These are phyloP conservation scores for Fraxinus paxiana DNA, from an alignment of 305 asterid genomes.

Conservation along the genomic window DNA sequence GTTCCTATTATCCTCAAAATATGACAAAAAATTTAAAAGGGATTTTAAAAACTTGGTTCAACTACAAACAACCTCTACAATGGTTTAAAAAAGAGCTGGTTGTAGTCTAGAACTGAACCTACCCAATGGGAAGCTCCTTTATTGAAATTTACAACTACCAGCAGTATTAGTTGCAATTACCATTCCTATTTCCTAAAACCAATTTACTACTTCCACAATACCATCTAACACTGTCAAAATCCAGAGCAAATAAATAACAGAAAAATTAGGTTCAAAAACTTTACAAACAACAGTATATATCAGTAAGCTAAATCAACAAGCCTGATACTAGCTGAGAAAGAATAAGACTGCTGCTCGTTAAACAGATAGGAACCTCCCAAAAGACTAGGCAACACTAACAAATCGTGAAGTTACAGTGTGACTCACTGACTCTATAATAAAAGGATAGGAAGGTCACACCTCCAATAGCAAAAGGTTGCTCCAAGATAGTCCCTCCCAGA, in stretches of 20 bases:
- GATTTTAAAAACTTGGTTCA: not conserved
- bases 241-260: not conserved
- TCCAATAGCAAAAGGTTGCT: slow-evolving; percentile 90
- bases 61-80: not conserved
- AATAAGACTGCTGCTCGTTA: not conserved
- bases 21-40: not conserved
- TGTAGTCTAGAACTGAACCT: not conserved
- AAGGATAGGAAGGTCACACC: slow-evolving; percentile 42
- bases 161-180: not conserved
- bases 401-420: not conserved
- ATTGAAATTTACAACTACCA: not conserved
- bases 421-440: not conserved
- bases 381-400: not conserved
- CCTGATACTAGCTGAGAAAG: not conserved
- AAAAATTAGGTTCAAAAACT: not conserved
- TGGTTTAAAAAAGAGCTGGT: not conserved
- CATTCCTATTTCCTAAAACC: not conserved
- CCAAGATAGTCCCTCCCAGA: slow-evolving; percentile 81
- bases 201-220: not conserved
- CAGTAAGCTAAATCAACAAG: not conserved
- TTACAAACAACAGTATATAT: not conserved
- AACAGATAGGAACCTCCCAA: slow-evolving; percentile 5
- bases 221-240: not conserved
- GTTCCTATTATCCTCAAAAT: not conserved
- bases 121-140: not conserved